phyloP scores from a whole-genome alignment of 73 alveolate species.

The Paramecium tetraurelia region DNA sequence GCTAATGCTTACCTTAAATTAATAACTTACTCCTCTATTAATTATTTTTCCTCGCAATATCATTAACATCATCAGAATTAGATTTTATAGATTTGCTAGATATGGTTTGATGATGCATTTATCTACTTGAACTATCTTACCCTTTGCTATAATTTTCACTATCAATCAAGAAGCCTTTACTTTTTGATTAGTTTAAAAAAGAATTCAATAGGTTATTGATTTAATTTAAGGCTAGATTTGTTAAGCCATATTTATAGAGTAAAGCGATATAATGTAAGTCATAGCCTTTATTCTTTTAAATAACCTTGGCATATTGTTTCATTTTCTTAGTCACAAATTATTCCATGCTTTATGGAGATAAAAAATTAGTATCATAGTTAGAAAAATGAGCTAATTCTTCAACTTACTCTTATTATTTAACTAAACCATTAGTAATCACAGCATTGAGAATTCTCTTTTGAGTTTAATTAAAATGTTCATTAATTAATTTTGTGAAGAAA shows the following conservation, averaged over 20 bases:
- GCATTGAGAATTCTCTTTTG: neutral
- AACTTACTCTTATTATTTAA: neutral
- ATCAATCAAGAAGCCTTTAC: neutral
- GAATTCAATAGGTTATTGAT: neutral
- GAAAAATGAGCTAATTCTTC: neutral
- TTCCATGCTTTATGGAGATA: neutral
- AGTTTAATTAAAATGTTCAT: neutral
- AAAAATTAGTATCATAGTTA: neutral
- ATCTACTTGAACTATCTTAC: neutral
- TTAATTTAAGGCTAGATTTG: neutral
- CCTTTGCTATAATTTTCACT: neutral
- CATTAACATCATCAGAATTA: neutral
- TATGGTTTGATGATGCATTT: neutral
- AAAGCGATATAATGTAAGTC: neutral
- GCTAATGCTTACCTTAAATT: neutral
- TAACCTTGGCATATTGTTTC: neutral
- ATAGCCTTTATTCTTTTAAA: neutral
- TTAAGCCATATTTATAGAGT: neutral
- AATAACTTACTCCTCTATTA: neutral
- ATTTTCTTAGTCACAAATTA: neutral
- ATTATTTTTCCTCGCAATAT: neutral
- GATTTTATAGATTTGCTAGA: neutral
- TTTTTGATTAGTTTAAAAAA: neutral
- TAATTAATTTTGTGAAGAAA: neutral
- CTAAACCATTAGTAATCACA: neutral